These are phyloP conservation scores for Camellia oleifera DNA, from an alignment of 179 eudicot genomes.

Conservation along the genomic window DNA sequence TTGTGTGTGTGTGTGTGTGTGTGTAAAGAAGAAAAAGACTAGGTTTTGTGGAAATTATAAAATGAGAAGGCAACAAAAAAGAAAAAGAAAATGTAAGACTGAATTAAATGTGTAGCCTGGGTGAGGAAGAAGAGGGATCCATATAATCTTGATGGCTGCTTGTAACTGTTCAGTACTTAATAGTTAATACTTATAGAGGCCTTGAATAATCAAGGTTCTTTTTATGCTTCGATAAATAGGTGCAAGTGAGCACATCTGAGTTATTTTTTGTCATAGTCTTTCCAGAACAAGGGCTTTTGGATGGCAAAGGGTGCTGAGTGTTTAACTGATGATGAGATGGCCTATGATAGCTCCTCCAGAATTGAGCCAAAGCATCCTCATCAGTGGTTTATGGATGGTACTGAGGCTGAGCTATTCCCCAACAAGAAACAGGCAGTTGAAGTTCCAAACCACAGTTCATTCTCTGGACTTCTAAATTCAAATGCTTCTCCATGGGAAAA, in stretches of 20 bases:
- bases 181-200: background rate
- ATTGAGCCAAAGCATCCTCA: constrained; percentile 61
- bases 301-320: constrained; percentile 45
- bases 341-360: constrained; percentile 50
- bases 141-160: background rate
- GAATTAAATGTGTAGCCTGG: background rate
- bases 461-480: constrained; percentile 41
- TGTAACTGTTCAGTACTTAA: background rate
- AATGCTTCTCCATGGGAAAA: constrained; percentile 45
- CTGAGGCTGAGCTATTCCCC: constrained; percentile 49
- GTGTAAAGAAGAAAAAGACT: background rate
- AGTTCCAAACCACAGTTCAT: constrained; percentile 35
- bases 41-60: background rate
- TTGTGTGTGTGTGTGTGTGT: background rate
- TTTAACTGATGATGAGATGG: constrained; percentile 47
- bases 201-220: background rate
- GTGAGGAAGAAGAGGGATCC: background rate
- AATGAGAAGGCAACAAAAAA: background rate
- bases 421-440: constrained; percentile 72
- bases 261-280: constrained; percentile 25
- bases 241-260: background rate
- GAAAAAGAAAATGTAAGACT: background rate
- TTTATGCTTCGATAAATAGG: background rate
- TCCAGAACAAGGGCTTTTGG: constrained; percentile 59
- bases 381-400: constrained; percentile 60